A percentile compares a stretch with the other conserved stretches of the same genome.
These are phyloP conservation scores for Pycnococcus provasolii DNA, from an alignment of 139 green algal genomes.

Conservation along the genomic window DNA sequence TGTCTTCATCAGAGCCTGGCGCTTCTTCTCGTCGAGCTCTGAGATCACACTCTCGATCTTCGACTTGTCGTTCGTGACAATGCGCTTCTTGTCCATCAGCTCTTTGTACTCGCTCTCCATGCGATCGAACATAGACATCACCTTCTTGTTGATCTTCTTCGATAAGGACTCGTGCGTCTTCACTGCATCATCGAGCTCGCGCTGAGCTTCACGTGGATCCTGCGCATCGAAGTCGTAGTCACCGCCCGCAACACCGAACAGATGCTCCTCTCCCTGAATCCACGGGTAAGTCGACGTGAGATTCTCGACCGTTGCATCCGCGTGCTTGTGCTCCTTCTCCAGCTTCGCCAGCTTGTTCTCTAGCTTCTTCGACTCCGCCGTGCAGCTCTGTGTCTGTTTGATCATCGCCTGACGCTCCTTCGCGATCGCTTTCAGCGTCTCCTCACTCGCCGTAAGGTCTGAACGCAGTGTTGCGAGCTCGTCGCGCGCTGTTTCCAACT, in stretches of 20 bases:
- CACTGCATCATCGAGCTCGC: conserved; percentile 19
- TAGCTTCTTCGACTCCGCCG: neutral
- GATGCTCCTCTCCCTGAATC: conserved; percentile 54
- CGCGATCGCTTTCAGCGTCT: no score
- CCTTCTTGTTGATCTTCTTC: conserved; percentile 63
- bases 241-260: conserved; percentile 53
- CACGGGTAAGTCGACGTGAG: conserved; percentile 52
- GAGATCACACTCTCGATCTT: conserved; percentile 76
- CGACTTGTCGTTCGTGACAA: conserved; percentile 58
- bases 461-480: no score
- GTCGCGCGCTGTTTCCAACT: no score
- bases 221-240: conserved; percentile 69
- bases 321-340: conserved; percentile 30
- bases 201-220: conserved; percentile 31
- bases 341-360: conserved; percentile 37
- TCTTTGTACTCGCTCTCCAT: conserved; percentile 70
- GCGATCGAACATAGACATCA: conserved; percentile 82
- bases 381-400: no score
- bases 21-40: conserved; percentile 94
- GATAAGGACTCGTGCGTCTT: conserved; percentile 30
- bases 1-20: conserved; percentile 63
- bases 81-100: conserved; percentile 66
- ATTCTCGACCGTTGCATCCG: conserved; percentile 10
- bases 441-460: no score
- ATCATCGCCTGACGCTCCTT: no score